Evolutionary conservation across 306 rosid species (phyloP), one percentile per base, ranked within the genome.

Genomic region (Quercus suber): DNA sequence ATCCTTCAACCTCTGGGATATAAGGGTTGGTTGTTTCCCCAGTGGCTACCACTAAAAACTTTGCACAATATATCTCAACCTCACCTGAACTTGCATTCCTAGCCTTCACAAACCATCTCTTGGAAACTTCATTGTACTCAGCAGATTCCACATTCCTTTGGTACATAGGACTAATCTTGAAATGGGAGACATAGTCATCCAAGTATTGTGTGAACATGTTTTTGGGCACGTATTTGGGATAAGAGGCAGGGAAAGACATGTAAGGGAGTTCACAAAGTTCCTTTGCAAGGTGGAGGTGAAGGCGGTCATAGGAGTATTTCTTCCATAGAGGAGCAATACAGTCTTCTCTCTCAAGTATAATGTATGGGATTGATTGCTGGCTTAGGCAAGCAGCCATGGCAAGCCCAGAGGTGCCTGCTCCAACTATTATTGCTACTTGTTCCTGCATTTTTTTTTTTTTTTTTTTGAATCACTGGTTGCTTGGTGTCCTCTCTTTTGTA

Each of bases 351-450:
- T 93, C 97, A 0, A 91, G 84, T 12, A 93, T 19, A 12, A 81
- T 52, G 87, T 60, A 78, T 0, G 96, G 92, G 35, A 90, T 79
- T 0, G 90, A 84, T 21, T 77, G 65, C 6, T 71, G 76, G 18
- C 76, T 79, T 51, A 88, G 82, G 52, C 91, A 88, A 0, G 86
- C 88, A 0, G 96, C 88, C 0, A 80, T 7, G 18, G 92, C 89
- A 0, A 91, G 82, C 12, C 96, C 96, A 0, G 96, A 91, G 0
- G 93, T 90, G 27, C 93, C 93, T 1, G 87, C 90, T 19, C 96
- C 94, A 12, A 89, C 72, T 1, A 91, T 82, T n/a, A 93, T 82
- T 14, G 84, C 93, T 0, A 43, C 4, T 23, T 58, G 35, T 71
- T 84, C 83, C 45, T 30, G 28, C 88, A 80, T 83, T 4, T 12